Evolutionary conservation across 176 grass and related monocot species (phyloP), one percentile per base, ranked within the genome.

Genomic region (Avena atlantica): DNA sequence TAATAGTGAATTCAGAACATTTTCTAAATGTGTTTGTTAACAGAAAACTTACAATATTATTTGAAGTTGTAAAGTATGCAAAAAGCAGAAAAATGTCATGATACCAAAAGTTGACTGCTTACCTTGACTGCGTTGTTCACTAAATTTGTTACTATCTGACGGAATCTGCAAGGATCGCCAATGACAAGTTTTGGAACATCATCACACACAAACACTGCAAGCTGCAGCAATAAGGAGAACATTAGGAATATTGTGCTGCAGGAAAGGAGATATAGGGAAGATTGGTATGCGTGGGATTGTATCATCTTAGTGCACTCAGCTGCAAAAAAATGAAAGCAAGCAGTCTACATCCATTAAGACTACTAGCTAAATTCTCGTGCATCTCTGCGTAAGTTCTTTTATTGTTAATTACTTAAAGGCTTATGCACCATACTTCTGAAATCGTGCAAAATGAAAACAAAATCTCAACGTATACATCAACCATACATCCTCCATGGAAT

Each of bases 111-210:
- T n/a, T 53, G 25, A 62, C 14, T 86, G 29, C 87, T 92, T 98
- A 98, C 96, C 87, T 98, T 98, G 24, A 98, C 91, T 58, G 96
- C 94, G 59, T 98, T 98, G 51, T 93, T 92, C 20, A 98, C 96
- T 48, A 98, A 89, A 92, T 98, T 98, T 87, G 96, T 98, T 64
- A 98, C 81, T 91, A 98, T 94, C 81, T 98, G 93, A 37, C 92
- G 87, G 89, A 94, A 98, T 72, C 96, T 94, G 88, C 92, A 95
- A 57, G 93, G 96, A 89, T 98, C 96, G 42, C 96, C 96, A 21
- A 90, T 86, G 67, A 98, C 92, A 86, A 92, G 82, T 36, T 95
- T 87, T 47, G 96, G 96, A 78, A 98, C 92, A 12, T 94, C 75
- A 11, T 95, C 93, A 29, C 91, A 94, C 84, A 95, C 96, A 92